phyloP scores from a whole-genome alignment of 2,329 filamentous ascomycete genomes.

The Beauveria bassiana region DNA sequence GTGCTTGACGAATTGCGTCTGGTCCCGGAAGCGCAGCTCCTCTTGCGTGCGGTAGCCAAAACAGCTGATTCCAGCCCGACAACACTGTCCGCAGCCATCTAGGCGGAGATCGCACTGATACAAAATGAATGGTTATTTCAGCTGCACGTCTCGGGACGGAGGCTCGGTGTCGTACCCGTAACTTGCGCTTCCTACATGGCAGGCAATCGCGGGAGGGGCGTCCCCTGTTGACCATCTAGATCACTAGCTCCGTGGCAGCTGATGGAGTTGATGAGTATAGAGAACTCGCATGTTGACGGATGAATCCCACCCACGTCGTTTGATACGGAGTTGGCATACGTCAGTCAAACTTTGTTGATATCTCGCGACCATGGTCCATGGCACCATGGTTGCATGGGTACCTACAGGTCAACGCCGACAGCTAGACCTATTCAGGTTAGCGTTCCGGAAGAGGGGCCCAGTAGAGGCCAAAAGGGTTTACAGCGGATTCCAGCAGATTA shows the following conservation, averaged over 20 bases:
- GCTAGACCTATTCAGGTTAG: neutral
- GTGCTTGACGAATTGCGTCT: slow-evolving; percentile 15
- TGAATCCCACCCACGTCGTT: neutral
- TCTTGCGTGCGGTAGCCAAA: slow-evolving; percentile 19
- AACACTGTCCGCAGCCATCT: slow-evolving; percentile 19
- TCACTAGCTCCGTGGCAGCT: neutral
- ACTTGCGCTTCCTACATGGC: slow-evolving; percentile 19
- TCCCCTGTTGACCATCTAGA: slow-evolving; percentile 19
- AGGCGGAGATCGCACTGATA: slow-evolving; percentile 17
- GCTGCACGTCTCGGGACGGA: neutral
- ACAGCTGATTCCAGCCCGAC: slow-evolving; percentile 18
- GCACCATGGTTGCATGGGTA: too few relatives aligned
- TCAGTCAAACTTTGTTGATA: neutral
- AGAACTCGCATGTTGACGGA: neutral
- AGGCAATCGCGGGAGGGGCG: slow-evolving; percentile 18
- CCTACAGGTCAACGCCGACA: neutral
- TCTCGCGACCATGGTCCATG: neutral
- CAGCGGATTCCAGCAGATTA: neutral
- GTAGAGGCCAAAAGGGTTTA: neutral
- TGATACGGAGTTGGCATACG: neutral
- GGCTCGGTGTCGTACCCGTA: slow-evolving; percentile 13
- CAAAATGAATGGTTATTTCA: neutral
- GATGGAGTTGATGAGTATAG: neutral
- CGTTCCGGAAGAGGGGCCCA: neutral
- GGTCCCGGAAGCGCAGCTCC: slow-evolving; percentile 18